Conservation (phyloP, 169 alveolate genomes). For the Plasmodium vivax region DNA sequence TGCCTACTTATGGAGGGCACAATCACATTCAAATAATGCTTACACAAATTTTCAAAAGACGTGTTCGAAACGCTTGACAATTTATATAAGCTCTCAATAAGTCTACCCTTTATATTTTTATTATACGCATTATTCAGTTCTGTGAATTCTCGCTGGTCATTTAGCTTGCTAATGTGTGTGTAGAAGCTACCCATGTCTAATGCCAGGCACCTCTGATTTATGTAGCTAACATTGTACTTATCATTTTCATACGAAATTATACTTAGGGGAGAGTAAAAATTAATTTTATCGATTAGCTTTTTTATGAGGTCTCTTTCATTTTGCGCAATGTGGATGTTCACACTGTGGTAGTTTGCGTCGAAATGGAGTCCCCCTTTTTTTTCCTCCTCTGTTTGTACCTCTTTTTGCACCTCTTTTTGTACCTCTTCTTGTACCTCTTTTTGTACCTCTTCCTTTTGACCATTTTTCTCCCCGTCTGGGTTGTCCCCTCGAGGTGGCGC, state of each 20-base stretch:
- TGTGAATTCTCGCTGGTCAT: constrained; percentile 19
- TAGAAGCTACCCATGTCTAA: constrained; percentile 45
- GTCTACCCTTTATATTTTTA: constrained; percentile 64
- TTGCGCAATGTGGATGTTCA: constrained; percentile 36
- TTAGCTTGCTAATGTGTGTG: constrained; percentile 30
- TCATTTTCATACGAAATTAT: constrained; percentile 62
- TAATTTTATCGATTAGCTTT: constrained; percentile 20
- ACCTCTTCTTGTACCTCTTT: too few relatives aligned
- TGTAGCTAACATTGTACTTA: constrained; percentile 48
- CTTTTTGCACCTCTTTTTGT: not conserved
- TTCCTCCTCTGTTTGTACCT: not conserved
- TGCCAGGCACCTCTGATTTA: constrained; percentile 55
- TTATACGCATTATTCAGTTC: constrained; percentile 44
- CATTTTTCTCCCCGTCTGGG: not conserved
- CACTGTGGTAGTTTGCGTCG: not conserved
- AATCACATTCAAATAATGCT: constrained; percentile 37
- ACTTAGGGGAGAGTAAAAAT: constrained; percentile 51
- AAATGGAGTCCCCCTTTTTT: not conserved
- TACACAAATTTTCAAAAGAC: constrained; percentile 65
- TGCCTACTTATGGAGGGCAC: constrained; percentile 35
- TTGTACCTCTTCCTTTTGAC: not conserved
- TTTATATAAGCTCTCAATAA: constrained; percentile 54
- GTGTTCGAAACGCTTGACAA: constrained; percentile 14
- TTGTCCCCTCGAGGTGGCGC: not conserved
- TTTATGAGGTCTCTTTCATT: constrained; percentile 52